Base-by-base conservation (phyloP, 202 grass and related monocot genomes). In the Digitaria exilis region DNA sequence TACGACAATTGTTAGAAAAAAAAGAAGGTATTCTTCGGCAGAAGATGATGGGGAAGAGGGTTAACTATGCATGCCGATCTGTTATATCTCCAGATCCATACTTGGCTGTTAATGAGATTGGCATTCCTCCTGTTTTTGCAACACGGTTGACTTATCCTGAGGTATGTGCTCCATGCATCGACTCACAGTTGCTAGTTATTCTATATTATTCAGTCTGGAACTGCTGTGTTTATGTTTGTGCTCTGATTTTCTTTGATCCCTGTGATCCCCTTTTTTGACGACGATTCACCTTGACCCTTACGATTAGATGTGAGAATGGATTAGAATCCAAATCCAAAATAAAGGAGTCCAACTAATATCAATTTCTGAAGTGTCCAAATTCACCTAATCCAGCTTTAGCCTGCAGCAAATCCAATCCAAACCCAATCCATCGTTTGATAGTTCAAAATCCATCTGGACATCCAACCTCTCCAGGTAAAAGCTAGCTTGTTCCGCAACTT, bases 11-110 rank as follows among this genome's bases (percentile, higher is more conserved):
- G 22, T 80, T 98, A 76, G 95, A 98, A 80, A 98, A 95, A 59
- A 98, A 98, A 82, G 75, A 82, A 22, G 95, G 95, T 62, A 85
- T 98, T 62, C 78, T 98, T 64, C 90, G 95, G 57, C 95, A 98
- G 71, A 98, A 98, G 68, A 98, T 98, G 90, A 98, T 98, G 95
- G 95, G 95, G 25, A 98, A 98, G 77, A 98, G 95, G 69, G 95
- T 98, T 79, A 98, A 98, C 91, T 94, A 88, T 91, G 91, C 95
- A 62, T 95, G 95, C 54, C 89, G 92, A 19, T 95, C 92, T 30
- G 92, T 98, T 84, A 98, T 98, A 87, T 98, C 95, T 82, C 95
- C 92, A 22, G 95, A 98, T 91, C 92, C 92, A 0, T 95, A 91
- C 83, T 91, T 98, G 78, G 92, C 90, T 63, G 92, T 98, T 80